A percentile compares a stretch with the other conserved stretches of the same genome.
Conservation (phyloP, 345 rosid genomes). For the Lumnitzera racemosa region DNA sequence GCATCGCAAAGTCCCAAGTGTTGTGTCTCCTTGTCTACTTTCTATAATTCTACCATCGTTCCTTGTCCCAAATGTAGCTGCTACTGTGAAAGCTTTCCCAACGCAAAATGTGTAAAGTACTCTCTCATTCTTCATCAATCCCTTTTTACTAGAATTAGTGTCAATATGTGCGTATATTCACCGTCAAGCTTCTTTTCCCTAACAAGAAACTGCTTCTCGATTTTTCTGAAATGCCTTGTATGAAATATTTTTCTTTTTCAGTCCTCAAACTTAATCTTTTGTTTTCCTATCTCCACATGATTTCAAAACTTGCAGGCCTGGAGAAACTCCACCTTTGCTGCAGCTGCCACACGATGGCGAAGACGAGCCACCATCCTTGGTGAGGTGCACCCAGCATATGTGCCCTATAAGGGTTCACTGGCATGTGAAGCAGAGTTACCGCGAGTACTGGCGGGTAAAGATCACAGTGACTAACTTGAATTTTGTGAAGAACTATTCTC, state of each 20-base stretch:
- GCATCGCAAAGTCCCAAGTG: slow-evolving; percentile 66
- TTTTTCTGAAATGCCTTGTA: too few relatives aligned
- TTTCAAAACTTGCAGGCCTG: slow-evolving; percentile 24
- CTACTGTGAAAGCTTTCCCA: slow-evolving; percentile 42
- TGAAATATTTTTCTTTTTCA: too few relatives aligned
- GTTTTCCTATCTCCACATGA: neutral
- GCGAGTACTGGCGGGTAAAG: slow-evolving; percentile 70
- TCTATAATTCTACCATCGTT: slow-evolving; percentile 51
- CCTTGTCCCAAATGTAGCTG: slow-evolving; percentile 79
- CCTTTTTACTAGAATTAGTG: neutral
- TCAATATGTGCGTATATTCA: neutral
- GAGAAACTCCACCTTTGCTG: slow-evolving; percentile 29
- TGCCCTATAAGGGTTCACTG: slow-evolving; percentile 78
- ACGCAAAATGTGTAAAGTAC: slow-evolving; percentile 49
- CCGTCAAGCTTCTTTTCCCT: too few relatives aligned
- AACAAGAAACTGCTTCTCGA: neutral
- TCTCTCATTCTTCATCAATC: neutral
- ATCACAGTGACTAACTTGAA: slow-evolving; percentile 57
- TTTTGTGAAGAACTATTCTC: slow-evolving; percentile 51
- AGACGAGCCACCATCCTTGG: slow-evolving; percentile 30
- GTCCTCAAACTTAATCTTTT: too few relatives aligned
- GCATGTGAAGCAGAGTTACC: slow-evolving; percentile 86
- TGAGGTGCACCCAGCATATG: slow-evolving; percentile 59
- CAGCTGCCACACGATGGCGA: slow-evolving; percentile 34
- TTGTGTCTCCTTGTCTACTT: slow-evolving; percentile 80